Evolutionary conservation across 208 protist genomes (phyloP), one percentile per base, ranked within the genome.

Genomic region (Eutreptiella sp.): DNA sequence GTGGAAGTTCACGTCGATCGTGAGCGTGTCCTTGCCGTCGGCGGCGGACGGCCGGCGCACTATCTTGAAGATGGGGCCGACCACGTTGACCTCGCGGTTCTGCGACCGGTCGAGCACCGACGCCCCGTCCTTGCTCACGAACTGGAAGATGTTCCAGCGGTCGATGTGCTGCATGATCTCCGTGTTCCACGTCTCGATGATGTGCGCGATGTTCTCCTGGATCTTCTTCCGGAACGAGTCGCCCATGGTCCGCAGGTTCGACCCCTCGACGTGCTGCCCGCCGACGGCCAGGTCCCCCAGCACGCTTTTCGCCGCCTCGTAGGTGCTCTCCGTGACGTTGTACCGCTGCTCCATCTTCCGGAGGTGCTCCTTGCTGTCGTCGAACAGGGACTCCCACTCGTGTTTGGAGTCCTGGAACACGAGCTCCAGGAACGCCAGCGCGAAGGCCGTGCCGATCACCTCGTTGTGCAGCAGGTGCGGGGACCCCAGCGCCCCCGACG

Each of bases 1-100:
- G 68, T 88, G 76, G 43, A 89, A 90, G 48, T 90, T 85, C 23
- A 90, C 79, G 3, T 68, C 68, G 7, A 90, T n/a, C n/a, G n/a
- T n/a, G n/a, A n/a, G n/a, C n/a, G n/a, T n/a, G n/a, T n/a, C n/a
- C n/a, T n/a, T n/a, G n/a, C n/a, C 62, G 3, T 66, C 38, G 38
- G 2, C 47, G n/a, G 23, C 24, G 0, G 9, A 23, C 16, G 32
- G 31, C 3, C 43, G 38, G 46, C 38, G 45, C 24, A 60, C 9
- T 29, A 67, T 34, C 38, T 48, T 35, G 11, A 87, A 71, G 27
- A 85, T 53, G n/a, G 36, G 50, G n/a, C 78, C 70, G 3, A 29
- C 38, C 3, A 77, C 41, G n/a, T 81, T 36, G 11, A 83, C 66
- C 0, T 64, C 24, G 27, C 66, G 35, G 7, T 2, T 19, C 5